These are phyloP conservation scores for Trichomonas tenax DNA, from an alignment of 208 protist genomes.

Conservation along the genomic window DNA sequence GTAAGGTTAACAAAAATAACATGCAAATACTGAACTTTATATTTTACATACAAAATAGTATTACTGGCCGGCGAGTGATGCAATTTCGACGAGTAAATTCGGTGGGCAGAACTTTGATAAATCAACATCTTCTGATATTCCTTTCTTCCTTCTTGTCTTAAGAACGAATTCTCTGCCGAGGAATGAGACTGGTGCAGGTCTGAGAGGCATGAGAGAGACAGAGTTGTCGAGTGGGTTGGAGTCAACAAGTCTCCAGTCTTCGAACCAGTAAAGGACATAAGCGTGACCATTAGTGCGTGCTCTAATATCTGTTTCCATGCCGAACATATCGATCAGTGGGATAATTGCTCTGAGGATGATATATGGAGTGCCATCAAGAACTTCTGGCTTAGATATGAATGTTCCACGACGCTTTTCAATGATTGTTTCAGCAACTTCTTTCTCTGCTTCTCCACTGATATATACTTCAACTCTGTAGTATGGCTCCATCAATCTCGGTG, in stretches of 20 bases:
- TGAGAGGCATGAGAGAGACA: slow-evolving; percentile 75
- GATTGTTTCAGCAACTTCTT: slow-evolving; percentile 46
- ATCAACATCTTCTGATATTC: slow-evolving; percentile 62
- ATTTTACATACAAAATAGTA: too few species aligned
- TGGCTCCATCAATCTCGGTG: slow-evolving; percentile 90
- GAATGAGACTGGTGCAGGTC: slow-evolving; percentile 65
- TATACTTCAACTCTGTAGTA: slow-evolving; percentile 77
- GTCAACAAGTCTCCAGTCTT: slow-evolving; percentile 83
- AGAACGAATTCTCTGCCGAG: slow-evolving; percentile 96
- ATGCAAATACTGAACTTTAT: too few species aligned
- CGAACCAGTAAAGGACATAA: slow-evolving; percentile 73
- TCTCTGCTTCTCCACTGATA: slow-evolving; percentile 59
- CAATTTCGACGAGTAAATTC: slow-evolving; percentile 48
- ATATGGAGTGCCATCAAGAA: slow-evolving; percentile 84
- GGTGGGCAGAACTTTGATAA: slow-evolving; percentile 70
- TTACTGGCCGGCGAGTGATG: background rate
- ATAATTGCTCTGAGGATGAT: slow-evolving; percentile 68
- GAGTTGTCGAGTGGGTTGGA: slow-evolving; percentile 89
- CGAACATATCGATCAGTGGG: slow-evolving; percentile 94
- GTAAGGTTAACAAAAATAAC: too few species aligned
- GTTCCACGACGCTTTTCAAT: slow-evolving; percentile 65
- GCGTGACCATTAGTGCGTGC: slow-evolving; percentile 62
- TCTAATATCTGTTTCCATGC: slow-evolving; percentile 93
- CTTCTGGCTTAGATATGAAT: slow-evolving; percentile 56
- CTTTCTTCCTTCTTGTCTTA: slow-evolving; percentile 62